A percentile compares a stretch with the other conserved stretches of the same genome.
These are phyloP conservation scores for Rhodosorus marinus DNA, from an alignment of 23 red algal species.

Conservation along the genomic window DNA sequence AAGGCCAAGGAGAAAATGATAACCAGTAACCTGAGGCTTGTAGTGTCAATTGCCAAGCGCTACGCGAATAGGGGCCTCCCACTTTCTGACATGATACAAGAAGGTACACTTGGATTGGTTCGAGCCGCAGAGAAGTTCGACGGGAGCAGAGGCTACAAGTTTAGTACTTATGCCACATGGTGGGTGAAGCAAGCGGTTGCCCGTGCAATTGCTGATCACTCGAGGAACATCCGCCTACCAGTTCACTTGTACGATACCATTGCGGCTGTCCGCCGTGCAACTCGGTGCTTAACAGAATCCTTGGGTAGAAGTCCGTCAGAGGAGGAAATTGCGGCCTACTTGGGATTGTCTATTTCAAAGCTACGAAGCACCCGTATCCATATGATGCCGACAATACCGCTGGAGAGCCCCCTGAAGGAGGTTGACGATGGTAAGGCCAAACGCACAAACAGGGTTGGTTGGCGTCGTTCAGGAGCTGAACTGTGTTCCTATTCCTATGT, in stretches of 20 bases:
- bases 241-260: constrained; percentile 4
- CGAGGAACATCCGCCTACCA: constrained; percentile 22
- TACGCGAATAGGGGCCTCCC: constrained; percentile 3
- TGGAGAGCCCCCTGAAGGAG: constrained; percentile 22
- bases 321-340: background rate
- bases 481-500: too few relatives aligned
- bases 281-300: background rate
- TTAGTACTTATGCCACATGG: constrained; percentile 45
- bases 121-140: constrained; percentile 35
- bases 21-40: constrained; percentile 5
- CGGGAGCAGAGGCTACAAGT: constrained; percentile 17
- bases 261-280: background rate
- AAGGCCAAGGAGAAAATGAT: constrained; percentile 3
- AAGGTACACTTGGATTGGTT: constrained; percentile 31
- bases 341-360: constrained; percentile 3
- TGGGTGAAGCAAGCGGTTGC: constrained; percentile 43
- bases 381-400: constrained; percentile 19
- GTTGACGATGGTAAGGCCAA: constrained; percentile 12
- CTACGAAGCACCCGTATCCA: constrained; percentile 8
- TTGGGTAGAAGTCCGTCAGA: background rate
- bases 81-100: constrained; percentile 27
- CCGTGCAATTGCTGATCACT: constrained; percentile 9
- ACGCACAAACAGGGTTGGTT: too few relatives aligned
- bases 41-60: constrained; percentile 9
- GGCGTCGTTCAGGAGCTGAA: too few relatives aligned